These are phyloP conservation scores for Ogataea philodendri DNA, from an alignment of 805 yeast genomes.

Conservation along the genomic window DNA sequence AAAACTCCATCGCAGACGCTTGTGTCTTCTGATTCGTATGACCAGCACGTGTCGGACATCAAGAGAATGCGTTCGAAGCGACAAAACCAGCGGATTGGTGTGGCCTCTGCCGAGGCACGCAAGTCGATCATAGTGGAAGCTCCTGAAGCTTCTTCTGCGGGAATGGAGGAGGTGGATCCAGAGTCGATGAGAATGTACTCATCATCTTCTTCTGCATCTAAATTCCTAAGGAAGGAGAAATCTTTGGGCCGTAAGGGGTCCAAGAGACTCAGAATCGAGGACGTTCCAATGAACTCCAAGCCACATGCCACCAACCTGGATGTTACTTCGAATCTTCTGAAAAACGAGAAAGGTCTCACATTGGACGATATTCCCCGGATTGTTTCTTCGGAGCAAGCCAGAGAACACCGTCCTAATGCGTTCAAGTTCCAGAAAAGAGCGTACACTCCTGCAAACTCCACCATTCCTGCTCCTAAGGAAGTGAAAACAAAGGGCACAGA, in stretches of 20 bases:
- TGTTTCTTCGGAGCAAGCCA: constrained; percentile 94
- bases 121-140: constrained; percentile 65
- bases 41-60: constrained; percentile 71
- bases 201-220: constrained; percentile 19
- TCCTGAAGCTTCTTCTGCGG: constrained; percentile 47
- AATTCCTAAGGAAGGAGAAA: constrained; percentile 22
- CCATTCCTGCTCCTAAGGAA: constrained; percentile 35
- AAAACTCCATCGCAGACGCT: constrained; percentile 7
- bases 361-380: constrained; percentile 96
- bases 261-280: constrained; percentile 30
- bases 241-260: constrained; percentile 31
- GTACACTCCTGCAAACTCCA: constrained; percentile 34
- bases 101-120: constrained; percentile 57
- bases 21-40: constrained; percentile 47
- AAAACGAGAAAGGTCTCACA: constrained; percentile 81
- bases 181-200: constrained; percentile 6
- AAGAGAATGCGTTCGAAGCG: constrained; percentile 72
- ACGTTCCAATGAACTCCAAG: constrained; percentile 28
- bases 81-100: constrained; percentile 54
- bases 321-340: constrained; percentile 66
- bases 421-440: constrained; percentile 68
- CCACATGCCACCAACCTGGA: constrained; percentile 40
- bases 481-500: constrained; percentile 23
- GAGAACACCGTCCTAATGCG: constrained; percentile 90
- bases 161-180: constrained; percentile 28